phyloP scores from a whole-genome alignment of 805 yeast genomes.

The Wickerhamomyces bovis region DNA sequence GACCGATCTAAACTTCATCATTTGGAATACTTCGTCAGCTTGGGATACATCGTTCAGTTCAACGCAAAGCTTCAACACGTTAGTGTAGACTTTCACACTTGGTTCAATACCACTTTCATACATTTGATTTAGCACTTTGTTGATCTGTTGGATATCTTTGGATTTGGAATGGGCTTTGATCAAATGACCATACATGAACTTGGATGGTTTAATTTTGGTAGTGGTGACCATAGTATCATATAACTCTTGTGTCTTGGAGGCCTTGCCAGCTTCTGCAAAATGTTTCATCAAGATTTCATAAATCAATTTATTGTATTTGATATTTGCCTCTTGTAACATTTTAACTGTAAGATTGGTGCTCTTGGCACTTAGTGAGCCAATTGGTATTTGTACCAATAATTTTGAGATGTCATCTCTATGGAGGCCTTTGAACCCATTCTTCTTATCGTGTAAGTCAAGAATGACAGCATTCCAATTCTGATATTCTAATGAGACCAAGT shows the following conservation, averaged over 20 bases:
- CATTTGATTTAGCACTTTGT: slow-evolving; percentile 13
- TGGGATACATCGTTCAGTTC: slow-evolving; percentile 44
- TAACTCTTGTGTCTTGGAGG: slow-evolving; percentile 28
- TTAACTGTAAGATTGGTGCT: slow-evolving; percentile 26
- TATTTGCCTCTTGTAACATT: slow-evolving; percentile 28
- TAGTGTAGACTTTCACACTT: slow-evolving; percentile 42
- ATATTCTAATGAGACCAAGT: slow-evolving; percentile 32
- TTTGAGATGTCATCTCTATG: slow-evolving; percentile 25
- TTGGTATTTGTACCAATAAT: slow-evolving; percentile 35
- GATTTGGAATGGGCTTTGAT: slow-evolving; percentile 37
- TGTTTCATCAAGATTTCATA: slow-evolving; percentile 33
- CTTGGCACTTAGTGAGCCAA: slow-evolving; percentile 18
- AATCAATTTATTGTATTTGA: slow-evolving; percentile 26
- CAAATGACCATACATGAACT: slow-evolving; percentile 36
- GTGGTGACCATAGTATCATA: slow-evolving; percentile 21
- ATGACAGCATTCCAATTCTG: slow-evolving; percentile 40
- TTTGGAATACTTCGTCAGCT: slow-evolving; percentile 71
- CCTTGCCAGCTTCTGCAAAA: slow-evolving; percentile 24
- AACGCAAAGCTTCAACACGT: slow-evolving; percentile 56
- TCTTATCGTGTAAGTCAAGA: slow-evolving; percentile 10
- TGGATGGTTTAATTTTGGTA: slow-evolving; percentile 22
- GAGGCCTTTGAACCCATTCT: slow-evolving; percentile 32
- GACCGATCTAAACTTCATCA: slow-evolving; percentile 74
- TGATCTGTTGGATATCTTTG: slow-evolving; percentile 19
- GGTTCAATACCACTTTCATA: slow-evolving; percentile 33